A percentile compares a stretch with the other conserved stretches of the same genome.
phyloP scores from a whole-genome alignment of 257 asterid species.

The Solanum ahanhuiri region DNA sequence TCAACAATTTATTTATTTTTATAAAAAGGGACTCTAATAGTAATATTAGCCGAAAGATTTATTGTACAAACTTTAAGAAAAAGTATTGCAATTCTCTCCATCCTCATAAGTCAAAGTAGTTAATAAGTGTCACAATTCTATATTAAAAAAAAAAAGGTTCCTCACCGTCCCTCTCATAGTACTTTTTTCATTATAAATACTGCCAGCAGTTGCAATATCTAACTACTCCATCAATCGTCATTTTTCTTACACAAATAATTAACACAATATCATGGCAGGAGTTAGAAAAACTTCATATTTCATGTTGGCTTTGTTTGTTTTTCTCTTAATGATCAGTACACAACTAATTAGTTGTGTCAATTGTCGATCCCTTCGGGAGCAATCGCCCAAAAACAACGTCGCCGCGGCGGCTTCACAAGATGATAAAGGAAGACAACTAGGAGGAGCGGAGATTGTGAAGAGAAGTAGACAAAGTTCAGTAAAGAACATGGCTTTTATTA shows the following conservation, averaged over 20 bases:
- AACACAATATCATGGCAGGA: not conserved
- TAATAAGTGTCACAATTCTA: slow-evolving; percentile 5
- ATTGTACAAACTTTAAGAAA: not conserved
- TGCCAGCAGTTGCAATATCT: slow-evolving; percentile 7
- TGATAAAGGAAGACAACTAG: not conserved
- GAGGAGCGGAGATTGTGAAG: not conserved
- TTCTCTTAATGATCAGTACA: slow-evolving; percentile 9
- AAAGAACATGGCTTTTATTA: slow-evolving; percentile 22
- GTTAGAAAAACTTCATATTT: slow-evolving; percentile 2
- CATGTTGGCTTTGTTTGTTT: not conserved
- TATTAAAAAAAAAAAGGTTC: slow-evolving; percentile 7
- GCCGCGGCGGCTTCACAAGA: not conserved
- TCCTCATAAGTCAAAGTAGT: not conserved
- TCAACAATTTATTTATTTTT: slow-evolving; percentile 1
- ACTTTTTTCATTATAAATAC: not conserved
- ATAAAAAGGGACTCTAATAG: not conserved
- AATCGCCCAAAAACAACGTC: not conserved
- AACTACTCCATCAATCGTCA: not conserved
- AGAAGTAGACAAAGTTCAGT: not conserved
- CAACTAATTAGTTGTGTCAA: slow-evolving; percentile 14
- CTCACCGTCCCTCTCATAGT: slow-evolving; percentile 20
- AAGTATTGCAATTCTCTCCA: slow-evolving; percentile 6
- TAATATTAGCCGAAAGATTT: not conserved
- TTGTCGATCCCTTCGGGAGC: slow-evolving; percentile 24
- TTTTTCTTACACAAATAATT: not conserved